A percentile compares a stretch with the other conserved stretches of the same genome.
Evolutionary conservation across 2,329 filamentous ascomycete species (phyloP).

Genomic region (Knufia petricola): DNA sequence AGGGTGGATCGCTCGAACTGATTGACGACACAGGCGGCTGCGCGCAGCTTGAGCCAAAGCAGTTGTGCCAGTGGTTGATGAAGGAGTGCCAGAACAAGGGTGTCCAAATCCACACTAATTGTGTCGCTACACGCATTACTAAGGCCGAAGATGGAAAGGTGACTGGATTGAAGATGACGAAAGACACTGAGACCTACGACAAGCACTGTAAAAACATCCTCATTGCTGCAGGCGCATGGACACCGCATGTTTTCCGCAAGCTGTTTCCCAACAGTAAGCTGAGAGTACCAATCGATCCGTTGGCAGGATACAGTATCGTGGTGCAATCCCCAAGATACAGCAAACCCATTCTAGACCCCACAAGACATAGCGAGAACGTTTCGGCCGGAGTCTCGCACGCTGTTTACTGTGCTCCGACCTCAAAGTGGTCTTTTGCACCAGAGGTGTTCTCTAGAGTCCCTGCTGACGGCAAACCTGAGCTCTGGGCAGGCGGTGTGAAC

Average conservation of each 20-base stretch:
- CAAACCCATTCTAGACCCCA: slow-evolving; percentile 16
- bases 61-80: slow-evolving; percentile 58
- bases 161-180: slow-evolving; percentile 25
- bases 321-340: slow-evolving; percentile 48
- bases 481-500: slow-evolving; percentile 68
- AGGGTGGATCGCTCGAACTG: slow-evolving; percentile 49
- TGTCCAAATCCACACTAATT: slow-evolving; percentile 58
- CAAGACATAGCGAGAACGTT: slow-evolving; percentile 1
- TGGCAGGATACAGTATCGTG: slow-evolving; percentile 65
- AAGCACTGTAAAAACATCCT: slow-evolving; percentile 41
- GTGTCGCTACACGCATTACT: slow-evolving; percentile 44
- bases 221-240: slow-evolving; percentile 63
- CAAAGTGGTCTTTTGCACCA: slow-evolving; percentile 49
- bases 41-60: slow-evolving; percentile 59
- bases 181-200: slow-evolving; percentile 20
- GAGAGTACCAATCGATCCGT: slow-evolving; percentile 48
- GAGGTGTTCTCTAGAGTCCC: slow-evolving; percentile 60
- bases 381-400: slow-evolving; percentile 40
- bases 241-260: slow-evolving; percentile 50
- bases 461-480: slow-evolving; percentile 40
- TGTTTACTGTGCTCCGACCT: slow-evolving; percentile 53
- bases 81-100: slow-evolving; percentile 48
- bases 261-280: slow-evolving; percentile 52
- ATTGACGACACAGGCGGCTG: slow-evolving; percentile 53
- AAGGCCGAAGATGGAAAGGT: slow-evolving; percentile 42